Conservation (phyloP, 129 eudicot species). For the Centella asiatica region DNA sequence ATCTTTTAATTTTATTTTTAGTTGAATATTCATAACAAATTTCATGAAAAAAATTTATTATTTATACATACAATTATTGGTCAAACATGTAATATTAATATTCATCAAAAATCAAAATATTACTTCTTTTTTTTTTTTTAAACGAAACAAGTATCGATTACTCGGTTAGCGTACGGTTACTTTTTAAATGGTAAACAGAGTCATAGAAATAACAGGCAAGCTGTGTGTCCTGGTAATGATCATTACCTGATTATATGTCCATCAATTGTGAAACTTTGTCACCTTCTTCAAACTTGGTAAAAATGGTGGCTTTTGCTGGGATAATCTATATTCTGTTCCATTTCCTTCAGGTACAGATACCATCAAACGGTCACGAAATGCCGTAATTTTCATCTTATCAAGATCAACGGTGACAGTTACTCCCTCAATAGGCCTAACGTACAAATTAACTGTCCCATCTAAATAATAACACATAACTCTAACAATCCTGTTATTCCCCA, state of each 20-base stretch:
- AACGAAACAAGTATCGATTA: background rate
- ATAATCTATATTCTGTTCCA: conserved; percentile 34
- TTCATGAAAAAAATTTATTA: too few species aligned
- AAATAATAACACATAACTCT: conserved; percentile 26
- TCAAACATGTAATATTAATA: too few species aligned
- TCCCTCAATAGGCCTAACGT: conserved; percentile 44
- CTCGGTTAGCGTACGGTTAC: too few species aligned
- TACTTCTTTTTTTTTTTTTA: too few species aligned
- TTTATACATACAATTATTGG: too few species aligned
- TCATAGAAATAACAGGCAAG: background rate
- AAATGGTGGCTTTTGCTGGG: conserved; percentile 4
- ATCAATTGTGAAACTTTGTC: conserved; percentile 20
- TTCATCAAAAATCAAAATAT: too few species aligned
- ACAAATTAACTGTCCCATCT: conserved; percentile 35
- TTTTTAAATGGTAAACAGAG: background rate
- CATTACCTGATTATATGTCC: conserved; percentile 31
- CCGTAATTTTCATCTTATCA: conserved; percentile 32
- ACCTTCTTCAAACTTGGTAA: background rate
- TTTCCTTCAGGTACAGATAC: conserved; percentile 36
- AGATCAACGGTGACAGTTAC: conserved; percentile 33
- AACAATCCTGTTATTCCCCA: conserved; percentile 11
- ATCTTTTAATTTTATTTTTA: too few species aligned
- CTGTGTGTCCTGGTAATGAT: background rate
- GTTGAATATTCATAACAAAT: too few species aligned
- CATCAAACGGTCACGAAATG: conserved; percentile 21